Base-by-base conservation (phyloP, 495 filamentous ascomycete genomes). In the Penicillium cinerascens region DNA sequence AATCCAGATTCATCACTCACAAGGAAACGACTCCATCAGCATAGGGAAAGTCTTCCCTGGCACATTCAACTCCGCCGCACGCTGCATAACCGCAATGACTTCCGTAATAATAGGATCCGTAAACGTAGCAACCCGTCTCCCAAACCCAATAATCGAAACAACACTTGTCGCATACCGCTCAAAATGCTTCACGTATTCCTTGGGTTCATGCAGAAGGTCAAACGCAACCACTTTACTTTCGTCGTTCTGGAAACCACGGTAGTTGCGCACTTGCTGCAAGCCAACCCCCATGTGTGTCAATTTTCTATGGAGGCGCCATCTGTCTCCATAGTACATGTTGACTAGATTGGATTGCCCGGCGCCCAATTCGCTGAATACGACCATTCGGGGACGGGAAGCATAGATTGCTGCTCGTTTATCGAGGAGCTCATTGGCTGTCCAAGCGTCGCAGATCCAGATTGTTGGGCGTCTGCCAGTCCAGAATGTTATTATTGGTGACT, bases 381-480 rank as follows among this genome's bases (percentile, higher is more conserved):
- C 63, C 56, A 67, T 55, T 11, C 61, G 61, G 29, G 66, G 66
- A 3, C 66, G 61, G 16, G 50, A 52, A 13, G 55, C 58, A 44
- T 65, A 69, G 26, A 57, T 65, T 5, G 49, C 52, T 22, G 56
- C 54, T 6, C 66, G 61, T 42, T 67, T 65, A 42, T 56, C 61
- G n/a, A 69, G 55, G 9, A 67, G 48, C 62, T 85, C 82, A n/a
- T 74, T 81, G 0, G 83, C 82, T 13, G 71, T 56, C 82, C 81
- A 83, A 0, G 81, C 82, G 55, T 86, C 82, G 60, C 84, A 83
- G 51, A 83, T 79, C 82, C 83, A 86, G 13, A 86, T 73, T 0
- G 82, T 85, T 0, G 83, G 82, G 42, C 79, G 82, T 6, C 83
- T 66, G 29, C 83, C 82, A 37, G 83, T 80, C 83, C 82, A 78